Percentiles rank a stretch among this genome's conserved stretches.
phyloP scores from a whole-genome alignment of 257 asterid species.

The Avicennia marina region DNA sequence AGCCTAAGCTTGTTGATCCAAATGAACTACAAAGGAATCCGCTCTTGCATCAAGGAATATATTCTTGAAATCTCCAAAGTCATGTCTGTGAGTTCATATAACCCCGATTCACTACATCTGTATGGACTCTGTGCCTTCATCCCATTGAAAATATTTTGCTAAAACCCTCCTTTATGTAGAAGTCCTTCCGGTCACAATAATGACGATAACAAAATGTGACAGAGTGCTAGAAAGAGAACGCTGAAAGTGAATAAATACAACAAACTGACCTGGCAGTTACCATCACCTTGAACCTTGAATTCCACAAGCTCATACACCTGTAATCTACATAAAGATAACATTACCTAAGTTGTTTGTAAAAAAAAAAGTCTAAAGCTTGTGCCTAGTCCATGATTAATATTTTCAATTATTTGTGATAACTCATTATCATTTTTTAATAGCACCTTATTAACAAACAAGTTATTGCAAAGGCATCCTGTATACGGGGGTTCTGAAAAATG shows the following conservation, averaged over 20 bases:
- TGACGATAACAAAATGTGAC: background rate
- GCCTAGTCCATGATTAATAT: background rate
- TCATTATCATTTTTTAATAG: too few relatives aligned
- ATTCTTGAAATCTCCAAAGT: too few relatives aligned
- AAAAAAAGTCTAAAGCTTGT: background rate
- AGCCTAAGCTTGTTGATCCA: too few relatives aligned
- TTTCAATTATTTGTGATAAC: too few relatives aligned
- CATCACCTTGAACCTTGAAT: conserved; percentile 90
- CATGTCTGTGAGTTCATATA: too few relatives aligned
- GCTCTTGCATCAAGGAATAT: background rate
- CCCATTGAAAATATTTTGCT: too few relatives aligned
- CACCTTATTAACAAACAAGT: conserved; percentile 11
- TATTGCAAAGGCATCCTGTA: conserved; percentile 9
- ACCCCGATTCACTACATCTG: too few relatives aligned
- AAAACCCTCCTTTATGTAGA: too few relatives aligned
- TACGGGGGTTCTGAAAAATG: too few relatives aligned
- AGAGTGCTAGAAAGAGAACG: background rate
- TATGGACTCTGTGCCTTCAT: too few relatives aligned
- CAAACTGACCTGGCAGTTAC: conserved; percentile 92
- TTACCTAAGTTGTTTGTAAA: conserved; percentile 15
- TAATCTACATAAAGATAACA: conserved; percentile 50
- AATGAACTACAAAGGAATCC: background rate
- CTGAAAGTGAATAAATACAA: too few relatives aligned
- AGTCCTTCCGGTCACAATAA: too few relatives aligned
- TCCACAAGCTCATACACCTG: conserved; percentile 80